Evolutionary conservation across 352 stramenopile genomes (phyloP), one percentile per base, ranked within the genome.

Genomic region (Saprolegnia diclina): DNA sequence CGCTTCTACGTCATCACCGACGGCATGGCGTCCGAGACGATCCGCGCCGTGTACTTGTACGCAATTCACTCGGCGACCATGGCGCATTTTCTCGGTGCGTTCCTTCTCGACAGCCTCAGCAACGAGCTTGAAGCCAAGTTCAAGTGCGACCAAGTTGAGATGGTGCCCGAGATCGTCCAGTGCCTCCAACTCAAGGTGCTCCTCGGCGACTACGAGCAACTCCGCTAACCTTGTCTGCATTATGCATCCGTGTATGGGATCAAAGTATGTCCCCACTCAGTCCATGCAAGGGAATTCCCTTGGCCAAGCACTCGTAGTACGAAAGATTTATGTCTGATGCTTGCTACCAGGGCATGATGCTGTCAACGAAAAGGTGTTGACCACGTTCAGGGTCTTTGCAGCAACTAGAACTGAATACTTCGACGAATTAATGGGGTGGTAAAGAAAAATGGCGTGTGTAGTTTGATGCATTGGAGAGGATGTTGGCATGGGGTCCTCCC

Each of bases 161-260:
- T 77, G 24, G 85, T 91, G 55, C 77, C 89, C 24, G 65, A 72
- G 14, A 87, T 83, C 67, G 80, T 92, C 1, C 88, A 87, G 72
- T 82, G 79, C 46, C 73, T 92, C 37, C 82, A 88, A 62, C 82
- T 92, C 54, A 90, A 90, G 63, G 77, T 87, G 38, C 82, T 92
- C 32, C 81, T 91, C 24, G 82, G 85, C 1, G 73, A 79, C 9
- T 90, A 90, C 66, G 63, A 69, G 11, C 11, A 59, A 9, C 35
- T 59, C 24, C 24, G 35, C 13, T 59, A 24, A 59, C 29, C 29
- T 5, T 35, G 5, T 35, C 29, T 35, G 29, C 29, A 35, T 35
- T 35, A 35, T 35, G 29, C 29, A 35, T 35, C 29, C 2, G 29
- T n/a, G n/a, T 35, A 35, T 35, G 2, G 29, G 29, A 35, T 35